Evolutionary conservation across 352 stramenopile genomes (phyloP).

Genomic region (Lagenidium giganteum): DNA sequence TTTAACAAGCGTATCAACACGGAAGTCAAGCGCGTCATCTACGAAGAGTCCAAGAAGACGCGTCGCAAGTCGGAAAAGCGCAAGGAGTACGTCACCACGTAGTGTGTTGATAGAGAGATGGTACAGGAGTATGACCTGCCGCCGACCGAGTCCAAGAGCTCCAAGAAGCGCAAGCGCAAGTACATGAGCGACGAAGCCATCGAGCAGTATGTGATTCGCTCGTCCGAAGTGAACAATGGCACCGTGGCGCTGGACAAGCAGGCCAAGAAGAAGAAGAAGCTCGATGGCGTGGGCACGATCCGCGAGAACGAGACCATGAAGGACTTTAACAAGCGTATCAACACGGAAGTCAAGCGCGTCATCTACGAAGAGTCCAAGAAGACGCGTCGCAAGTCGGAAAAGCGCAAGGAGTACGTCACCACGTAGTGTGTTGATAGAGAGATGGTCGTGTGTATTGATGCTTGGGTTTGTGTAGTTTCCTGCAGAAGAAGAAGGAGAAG

Average conservation of each 20-base stretch:
- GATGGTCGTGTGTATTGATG: slow-evolving; percentile 5
- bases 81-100: slow-evolving; percentile 56
- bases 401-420: slow-evolving; percentile 52
- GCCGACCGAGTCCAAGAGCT: slow-evolving; percentile 64
- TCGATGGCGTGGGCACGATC: slow-evolving; percentile 49
- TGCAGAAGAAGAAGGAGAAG: slow-evolving; percentile 80
- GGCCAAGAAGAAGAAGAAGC: slow-evolving; percentile 31
- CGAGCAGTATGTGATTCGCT: slow-evolving; percentile 58
- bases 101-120: too few relatives aligned
- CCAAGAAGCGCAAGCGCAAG: slow-evolving; percentile 79
- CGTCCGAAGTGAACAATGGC: slow-evolving; percentile 29
- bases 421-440: background rate
- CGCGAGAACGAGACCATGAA: slow-evolving; percentile 70
- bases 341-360: slow-evolving; percentile 74
- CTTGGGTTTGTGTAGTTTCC: slow-evolving; percentile 23
- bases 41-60: slow-evolving; percentile 77
- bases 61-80: slow-evolving; percentile 68
- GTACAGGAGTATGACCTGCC: slow-evolving; percentile 65
- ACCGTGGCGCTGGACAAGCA: slow-evolving; percentile 8
- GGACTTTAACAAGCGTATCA: slow-evolving; percentile 83
- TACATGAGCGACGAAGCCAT: slow-evolving; percentile 49
- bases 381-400: slow-evolving; percentile 56
- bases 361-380: slow-evolving; percentile 85
- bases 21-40: slow-evolving; percentile 81
- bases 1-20: slow-evolving; percentile 84